Percentiles rank a stretch among this genome's conserved stretches.
phyloP scores from a whole-genome alignment of 1,284 basidiomycete species.

The Amylostereum areolatum region DNA sequence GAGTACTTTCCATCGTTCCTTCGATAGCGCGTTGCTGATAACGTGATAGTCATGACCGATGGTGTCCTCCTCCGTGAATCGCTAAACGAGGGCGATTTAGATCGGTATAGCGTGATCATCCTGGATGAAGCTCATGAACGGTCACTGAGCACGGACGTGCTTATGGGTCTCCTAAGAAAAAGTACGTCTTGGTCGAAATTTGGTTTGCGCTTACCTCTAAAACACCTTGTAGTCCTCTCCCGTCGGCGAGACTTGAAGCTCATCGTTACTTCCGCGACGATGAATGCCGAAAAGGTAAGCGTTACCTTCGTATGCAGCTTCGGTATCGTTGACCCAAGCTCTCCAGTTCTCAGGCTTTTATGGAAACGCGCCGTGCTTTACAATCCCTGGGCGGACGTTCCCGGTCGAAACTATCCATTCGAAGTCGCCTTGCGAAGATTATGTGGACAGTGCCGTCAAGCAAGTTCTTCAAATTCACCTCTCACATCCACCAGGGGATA shows the following conservation, averaged over 20 bases:
- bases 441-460: slow-evolving; percentile 97
- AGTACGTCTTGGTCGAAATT: slow-evolving; percentile 45
- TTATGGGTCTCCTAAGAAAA: slow-evolving; percentile 94
- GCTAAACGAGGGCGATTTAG: slow-evolving; percentile 92
- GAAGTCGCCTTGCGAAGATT: slow-evolving; percentile 98
- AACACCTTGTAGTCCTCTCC: slow-evolving; percentile 64
- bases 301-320: background rate
- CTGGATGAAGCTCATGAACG: slow-evolving; percentile 97
- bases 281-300: slow-evolving; percentile 93
- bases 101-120: slow-evolving; percentile 93
- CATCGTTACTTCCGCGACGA: slow-evolving; percentile 97
- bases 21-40: slow-evolving; percentile 1
- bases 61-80: slow-evolving; percentile 95
- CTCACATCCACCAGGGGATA: slow-evolving; percentile 90
- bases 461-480: slow-evolving; percentile 96
- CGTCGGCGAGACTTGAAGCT: slow-evolving; percentile 89
- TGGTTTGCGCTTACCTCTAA: slow-evolving; percentile 6
- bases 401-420: slow-evolving; percentile 95
- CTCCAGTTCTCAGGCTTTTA: slow-evolving; percentile 89
- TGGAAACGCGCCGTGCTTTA: slow-evolving; percentile 91
- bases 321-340: slow-evolving; percentile 1
- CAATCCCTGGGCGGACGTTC: slow-evolving; percentile 97
- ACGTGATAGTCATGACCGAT: slow-evolving; percentile 85
- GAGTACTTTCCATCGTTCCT: slow-evolving; percentile 18
- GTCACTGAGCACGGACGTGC: slow-evolving; percentile 91